A percentile compares a stretch with the other conserved stretches of the same genome.
Evolutionary conservation across 176 grass and related monocot genomes (phyloP).

Genomic region (Poa annua): DNA sequence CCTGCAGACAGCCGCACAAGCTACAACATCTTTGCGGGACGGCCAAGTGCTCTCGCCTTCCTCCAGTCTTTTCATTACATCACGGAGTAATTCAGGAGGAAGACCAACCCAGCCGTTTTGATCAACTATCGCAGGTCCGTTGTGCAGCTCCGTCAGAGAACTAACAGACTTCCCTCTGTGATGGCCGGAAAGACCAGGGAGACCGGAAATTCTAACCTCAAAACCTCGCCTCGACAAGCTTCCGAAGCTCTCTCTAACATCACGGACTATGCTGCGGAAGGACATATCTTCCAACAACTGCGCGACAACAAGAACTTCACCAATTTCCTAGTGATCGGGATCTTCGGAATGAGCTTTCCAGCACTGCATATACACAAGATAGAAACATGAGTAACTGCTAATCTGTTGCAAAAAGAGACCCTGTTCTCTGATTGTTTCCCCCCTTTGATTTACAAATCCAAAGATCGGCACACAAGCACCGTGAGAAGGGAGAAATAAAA

Average conservation of each 20-base stretch:
- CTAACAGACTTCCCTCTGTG: constrained; percentile 54
- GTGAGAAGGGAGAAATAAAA: not conserved
- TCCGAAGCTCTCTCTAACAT: constrained; percentile 80
- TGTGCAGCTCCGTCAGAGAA: constrained; percentile 32
- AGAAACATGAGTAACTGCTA: constrained; percentile 33
- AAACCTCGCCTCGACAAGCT: constrained; percentile 74
- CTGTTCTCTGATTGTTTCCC: not conserved
- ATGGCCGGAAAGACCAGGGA: constrained; percentile 58
- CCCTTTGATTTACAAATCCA: not conserved
- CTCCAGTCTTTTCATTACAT: constrained; percentile 75
- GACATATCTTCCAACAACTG: constrained; percentile 50
- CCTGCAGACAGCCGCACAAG: constrained; percentile 75
- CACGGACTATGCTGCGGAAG: constrained; percentile 71
- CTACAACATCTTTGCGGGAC: constrained; percentile 75
- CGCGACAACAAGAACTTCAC: not conserved
- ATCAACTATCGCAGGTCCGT: constrained; percentile 41
- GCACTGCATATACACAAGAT: constrained; percentile 41
- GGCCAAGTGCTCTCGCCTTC: constrained; percentile 77
- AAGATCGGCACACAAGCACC: constrained; percentile 4
- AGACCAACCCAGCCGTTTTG: constrained; percentile 65
- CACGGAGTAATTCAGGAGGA: constrained; percentile 77
- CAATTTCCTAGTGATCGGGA: not conserved
- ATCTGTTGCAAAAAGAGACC: not conserved
- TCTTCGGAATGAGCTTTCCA: constrained; percentile 25
- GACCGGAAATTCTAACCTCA: constrained; percentile 68